phyloP scores from a whole-genome alignment of 2,329 filamentous ascomycete genomes.

The Fusarium falciforme region DNA sequence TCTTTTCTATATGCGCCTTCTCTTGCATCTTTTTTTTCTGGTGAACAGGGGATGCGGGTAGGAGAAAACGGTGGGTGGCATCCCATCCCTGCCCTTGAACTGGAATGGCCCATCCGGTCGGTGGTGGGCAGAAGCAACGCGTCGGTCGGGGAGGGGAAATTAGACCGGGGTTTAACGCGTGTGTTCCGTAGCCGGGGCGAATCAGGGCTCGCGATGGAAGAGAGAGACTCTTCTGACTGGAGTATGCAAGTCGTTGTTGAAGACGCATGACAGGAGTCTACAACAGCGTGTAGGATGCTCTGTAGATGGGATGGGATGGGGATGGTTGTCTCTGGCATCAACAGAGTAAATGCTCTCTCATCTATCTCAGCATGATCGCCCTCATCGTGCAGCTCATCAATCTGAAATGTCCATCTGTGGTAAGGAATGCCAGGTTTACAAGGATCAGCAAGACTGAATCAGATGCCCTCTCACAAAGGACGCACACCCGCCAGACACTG shows the following conservation, averaged over 20 bases:
- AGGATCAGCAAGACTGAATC: conserved; percentile 17
- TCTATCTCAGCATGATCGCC: conserved; percentile 1
- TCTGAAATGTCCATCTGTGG: neutral
- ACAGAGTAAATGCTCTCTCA: neutral
- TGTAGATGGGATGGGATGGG: neutral
- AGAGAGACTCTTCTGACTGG: conserved; percentile 12
- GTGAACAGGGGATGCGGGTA: conserved; percentile 10
- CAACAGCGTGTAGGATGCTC: neutral
- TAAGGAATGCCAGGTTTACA: conserved; percentile 4
- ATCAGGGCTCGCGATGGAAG: conserved; percentile 20
- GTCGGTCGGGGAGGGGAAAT: conserved; percentile 29
- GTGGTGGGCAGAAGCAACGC: conserved; percentile 27
- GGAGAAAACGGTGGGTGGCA: conserved; percentile 29
- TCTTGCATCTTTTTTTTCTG: conserved; percentile 6
- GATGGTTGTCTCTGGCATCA: neutral
- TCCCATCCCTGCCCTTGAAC: conserved; percentile 2
- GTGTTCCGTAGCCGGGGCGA: conserved; percentile 22
- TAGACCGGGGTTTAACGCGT: conserved; percentile 20
- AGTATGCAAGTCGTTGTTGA: neutral
- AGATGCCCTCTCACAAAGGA: neutral
- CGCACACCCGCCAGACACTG: neutral
- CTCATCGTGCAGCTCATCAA: conserved; percentile 2
- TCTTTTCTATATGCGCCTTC: neutral
- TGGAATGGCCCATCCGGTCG: conserved; percentile 10
- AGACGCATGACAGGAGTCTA: conserved; percentile 17